Evolutionary conservation across 805 yeast species (phyloP).

Genomic region (Starmerella vaccinii): DNA sequence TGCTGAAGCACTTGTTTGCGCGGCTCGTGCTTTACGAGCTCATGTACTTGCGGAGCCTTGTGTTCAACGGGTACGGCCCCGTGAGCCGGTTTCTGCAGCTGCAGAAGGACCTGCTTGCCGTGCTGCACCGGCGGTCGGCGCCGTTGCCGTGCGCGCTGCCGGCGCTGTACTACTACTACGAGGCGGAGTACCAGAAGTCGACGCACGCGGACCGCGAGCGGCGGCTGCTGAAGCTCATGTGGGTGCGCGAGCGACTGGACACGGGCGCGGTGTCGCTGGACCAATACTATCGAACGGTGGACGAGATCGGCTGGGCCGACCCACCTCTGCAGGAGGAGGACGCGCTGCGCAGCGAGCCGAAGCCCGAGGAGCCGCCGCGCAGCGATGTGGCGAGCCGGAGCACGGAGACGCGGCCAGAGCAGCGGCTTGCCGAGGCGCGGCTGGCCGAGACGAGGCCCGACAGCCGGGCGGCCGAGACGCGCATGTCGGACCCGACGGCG

Average conservation of each 20-base stretch:
- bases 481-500: background rate
- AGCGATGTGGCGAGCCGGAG: background rate
- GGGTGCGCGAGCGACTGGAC: conserved; percentile 21
- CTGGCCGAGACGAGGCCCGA: no score
- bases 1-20: conserved; percentile 11
- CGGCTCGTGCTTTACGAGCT: conserved; percentile 20
- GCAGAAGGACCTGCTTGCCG: conserved; percentile 9
- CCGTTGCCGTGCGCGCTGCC: conserved; percentile 16
- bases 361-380: conserved; percentile 4
- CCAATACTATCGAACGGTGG: conserved; percentile 8
- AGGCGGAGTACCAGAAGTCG: conserved; percentile 14
- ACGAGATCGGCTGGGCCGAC: conserved; percentile 17
- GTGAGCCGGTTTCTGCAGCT: conserved; percentile 6
- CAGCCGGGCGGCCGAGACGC: no score
- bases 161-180: conserved; percentile 15
- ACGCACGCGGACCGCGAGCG: conserved; percentile 10
- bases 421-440: no score
- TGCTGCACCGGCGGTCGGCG: conserved; percentile 6
- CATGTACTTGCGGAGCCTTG: conserved; percentile 16
- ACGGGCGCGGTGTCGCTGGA: conserved; percentile 14
- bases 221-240: conserved; percentile 14
- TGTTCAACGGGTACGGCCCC: conserved; percentile 17
- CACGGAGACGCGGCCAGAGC: background rate
- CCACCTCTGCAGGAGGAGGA: conserved; percentile 11
- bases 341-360: conserved; percentile 6